These are phyloP conservation scores for Odontarrhena argentea DNA, from an alignment of 345 rosid species.

Conservation along the genomic window DNA sequence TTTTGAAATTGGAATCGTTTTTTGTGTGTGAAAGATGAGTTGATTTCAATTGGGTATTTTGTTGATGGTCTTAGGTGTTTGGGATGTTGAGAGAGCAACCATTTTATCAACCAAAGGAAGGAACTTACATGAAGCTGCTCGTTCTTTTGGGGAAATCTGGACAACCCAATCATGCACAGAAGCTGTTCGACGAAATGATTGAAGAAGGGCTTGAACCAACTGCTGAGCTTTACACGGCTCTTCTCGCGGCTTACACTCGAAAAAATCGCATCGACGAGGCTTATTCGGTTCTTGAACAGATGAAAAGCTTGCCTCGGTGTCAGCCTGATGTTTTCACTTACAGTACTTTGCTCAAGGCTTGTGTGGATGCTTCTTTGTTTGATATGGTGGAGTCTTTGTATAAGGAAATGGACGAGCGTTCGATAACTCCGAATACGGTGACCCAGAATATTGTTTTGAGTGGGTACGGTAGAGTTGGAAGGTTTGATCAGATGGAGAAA, in stretches of 20 bases:
- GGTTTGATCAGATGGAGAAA: conserved; percentile 83
- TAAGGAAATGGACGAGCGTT: conserved; percentile 69
- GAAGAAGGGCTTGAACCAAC: conserved; percentile 79
- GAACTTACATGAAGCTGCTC: conserved; percentile 78
- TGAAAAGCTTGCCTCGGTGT: conserved; percentile 73
- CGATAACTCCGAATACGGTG: conserved; percentile 74
- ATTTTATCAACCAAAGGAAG: conserved; percentile 78
- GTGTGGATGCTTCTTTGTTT: conserved; percentile 61
- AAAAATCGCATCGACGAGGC: conserved; percentile 66
- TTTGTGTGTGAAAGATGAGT: not conserved
- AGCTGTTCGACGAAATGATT: conserved; percentile 76
- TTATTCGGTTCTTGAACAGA: conserved; percentile 55
- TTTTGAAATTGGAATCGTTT: conserved; percentile 2
- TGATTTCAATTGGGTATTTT: conserved; percentile 19
- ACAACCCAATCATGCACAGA: conserved; percentile 64
- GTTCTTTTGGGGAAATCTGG: conserved; percentile 73
- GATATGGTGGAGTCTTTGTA: conserved; percentile 67
- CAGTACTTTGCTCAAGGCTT: conserved; percentile 72
- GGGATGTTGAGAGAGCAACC: conserved; percentile 72
- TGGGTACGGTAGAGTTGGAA: conserved; percentile 78
- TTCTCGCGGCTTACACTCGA: conserved; percentile 74
- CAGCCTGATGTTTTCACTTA: conserved; percentile 86
- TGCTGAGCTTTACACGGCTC: conserved; percentile 74
- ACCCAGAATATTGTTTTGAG: conserved; percentile 86
- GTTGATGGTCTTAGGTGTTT: conserved; percentile 53